Evolutionary conservation across 2,329 filamentous ascomycete genomes (phyloP), one percentile per base, ranked within the genome.

Genomic region (Emergomyces orientalis): DNA sequence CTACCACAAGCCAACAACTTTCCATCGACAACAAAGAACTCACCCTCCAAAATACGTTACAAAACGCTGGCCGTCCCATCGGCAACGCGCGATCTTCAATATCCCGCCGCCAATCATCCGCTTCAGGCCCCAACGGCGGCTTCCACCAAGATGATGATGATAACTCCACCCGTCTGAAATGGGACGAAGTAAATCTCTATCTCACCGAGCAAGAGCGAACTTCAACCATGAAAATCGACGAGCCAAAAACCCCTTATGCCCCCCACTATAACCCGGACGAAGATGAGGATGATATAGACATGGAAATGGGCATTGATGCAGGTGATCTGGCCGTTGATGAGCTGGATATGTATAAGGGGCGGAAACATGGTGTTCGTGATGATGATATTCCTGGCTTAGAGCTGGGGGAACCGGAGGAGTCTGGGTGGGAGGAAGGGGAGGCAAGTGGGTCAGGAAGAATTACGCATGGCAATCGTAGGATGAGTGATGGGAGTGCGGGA

Each of bases 101-200:
- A 3, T 88, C 87, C n/a, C 88, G 91, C 62, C 87, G 90, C 59
- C 88, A 87, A 67, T 92, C 89, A 0, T 76, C 76, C 65, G 77
- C 75, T 64, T 77, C 72, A 11, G 43, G 43, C n/a, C 47, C 58
- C 30, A 52, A 49, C 30, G 43, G 43, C 45, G 74, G 78, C 64
- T 78, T 80, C 41, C 75, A 79, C 55, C 80, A 83, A 51, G 75
- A 80, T 49, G 45, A 49, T 22, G 83, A 85, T 59, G 82, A 86
- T 58, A 82, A 81, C 63, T 87, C 84, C 63, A 88, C 89, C 66
- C 87, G 91, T 66, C 82, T 99, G 69, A 96, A 97, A 79, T 99
- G 94, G 94, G 94, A 99, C 76, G 94, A 99, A 80, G 94, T 90
- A 55, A 99, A 99, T 73, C 84, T 99, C 39, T 99, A 97, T 78